Evolutionary conservation across 2,329 filamentous ascomycete genomes (phyloP), one percentile per base, ranked within the genome.

Genomic region (Capronia americana): DNA sequence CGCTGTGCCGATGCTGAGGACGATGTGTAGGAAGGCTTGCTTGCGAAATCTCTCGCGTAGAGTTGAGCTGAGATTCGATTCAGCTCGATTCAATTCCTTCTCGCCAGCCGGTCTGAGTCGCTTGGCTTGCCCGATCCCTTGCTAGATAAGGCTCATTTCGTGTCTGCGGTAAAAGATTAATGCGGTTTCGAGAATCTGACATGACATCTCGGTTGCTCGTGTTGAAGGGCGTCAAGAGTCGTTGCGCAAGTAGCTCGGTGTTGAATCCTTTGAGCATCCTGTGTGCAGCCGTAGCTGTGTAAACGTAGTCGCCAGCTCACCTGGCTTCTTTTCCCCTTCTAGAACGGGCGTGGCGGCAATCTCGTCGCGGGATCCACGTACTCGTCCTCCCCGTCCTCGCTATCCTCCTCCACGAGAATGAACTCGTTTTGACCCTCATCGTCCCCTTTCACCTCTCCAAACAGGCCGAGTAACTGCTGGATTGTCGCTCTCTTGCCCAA

Each of bases 381-480:
- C 23, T 64, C 67, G n/a, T 63, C 46, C 4, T 67, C 69, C 10
- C 64, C 41, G 17, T 66, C 56, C 23, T 67, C 63, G 12, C 24
- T 32, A n/a, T 71, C 63, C 34, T 69, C 67, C 54, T 64, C 67
- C 32, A 68, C 50, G 46, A 69, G 51, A 17, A 65, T 65, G 62
- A 68, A 69, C 26, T 66, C 67, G 26, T 65, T 71, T 61, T 68
- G 46, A 4, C 64, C 30, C 1, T 32, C 30, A 32, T 11, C 55
- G 10, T 69, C 48, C 23, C 67, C 28, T 38, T 66, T 51, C 14
- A 73, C 62, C 11, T 69, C 56, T 8, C 71, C 73, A 58, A 78
- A 78, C 61, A 77, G 65, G 10, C 67, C 41, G 1, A 77, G 54
- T 23, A 77, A 67, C 2, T 73, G 68, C 2, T 54, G 55, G 1